Conservation (phyloP, 139 green algal species). For the Micractinium sp. region DNA sequence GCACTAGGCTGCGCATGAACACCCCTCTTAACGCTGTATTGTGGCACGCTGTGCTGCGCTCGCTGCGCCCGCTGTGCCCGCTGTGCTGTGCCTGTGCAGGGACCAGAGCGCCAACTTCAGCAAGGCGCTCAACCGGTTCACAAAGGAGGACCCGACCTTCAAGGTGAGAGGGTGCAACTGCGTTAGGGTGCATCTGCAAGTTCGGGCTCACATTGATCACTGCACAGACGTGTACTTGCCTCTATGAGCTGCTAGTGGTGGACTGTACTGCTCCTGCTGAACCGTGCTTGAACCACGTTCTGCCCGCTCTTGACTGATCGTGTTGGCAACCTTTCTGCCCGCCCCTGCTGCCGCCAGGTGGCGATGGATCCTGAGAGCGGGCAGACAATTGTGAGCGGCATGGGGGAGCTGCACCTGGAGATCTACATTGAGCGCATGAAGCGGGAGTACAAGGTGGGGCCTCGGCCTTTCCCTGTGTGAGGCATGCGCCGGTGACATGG, state of each 20-base stretch:
- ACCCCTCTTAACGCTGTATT: not conserved
- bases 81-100: not conserved
- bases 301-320: no score
- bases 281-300: no score
- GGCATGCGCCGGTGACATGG: not conserved
- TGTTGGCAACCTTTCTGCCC: no score
- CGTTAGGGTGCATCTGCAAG: no score
- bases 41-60: not conserved
- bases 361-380: conserved; percentile 74
- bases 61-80: not conserved
- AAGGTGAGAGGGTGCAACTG: no score
- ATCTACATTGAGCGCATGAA: conserved; percentile 98
- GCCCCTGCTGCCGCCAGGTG: conserved; percentile 47
- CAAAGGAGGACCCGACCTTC: conserved; percentile 99
- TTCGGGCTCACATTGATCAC: no score
- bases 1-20: no score
- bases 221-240: no score
- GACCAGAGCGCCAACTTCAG: conserved; percentile 77
- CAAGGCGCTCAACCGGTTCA: conserved; percentile 85
- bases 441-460: conserved; percentile 93
- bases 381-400: conserved; percentile 93
- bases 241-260: no score
- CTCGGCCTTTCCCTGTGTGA: not conserved
- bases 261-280: no score
- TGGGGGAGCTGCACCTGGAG: conserved; percentile 99